phyloP scores from a whole-genome alignment of 2,329 filamentous ascomycete genomes.

The Ceratocystis harringtonii region DNA sequence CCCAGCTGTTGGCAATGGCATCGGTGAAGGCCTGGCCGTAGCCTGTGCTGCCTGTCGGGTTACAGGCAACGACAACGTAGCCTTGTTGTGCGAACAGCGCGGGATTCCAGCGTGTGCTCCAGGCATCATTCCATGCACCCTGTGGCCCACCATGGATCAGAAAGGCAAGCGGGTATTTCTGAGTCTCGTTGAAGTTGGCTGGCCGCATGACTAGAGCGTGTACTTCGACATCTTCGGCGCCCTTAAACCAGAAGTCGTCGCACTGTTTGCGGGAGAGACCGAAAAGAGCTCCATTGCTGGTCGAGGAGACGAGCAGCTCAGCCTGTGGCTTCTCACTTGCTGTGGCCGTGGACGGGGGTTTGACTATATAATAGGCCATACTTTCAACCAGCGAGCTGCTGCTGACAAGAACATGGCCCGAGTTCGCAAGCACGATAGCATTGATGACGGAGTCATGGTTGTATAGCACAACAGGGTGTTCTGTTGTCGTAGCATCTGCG shows the following conservation, averaged over 20 bases:
- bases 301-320: constrained; percentile 44
- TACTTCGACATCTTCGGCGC: constrained; percentile 44
- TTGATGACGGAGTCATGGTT: constrained; percentile 39
- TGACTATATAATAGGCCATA: constrained; percentile 49
- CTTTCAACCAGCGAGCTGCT: constrained; percentile 58
- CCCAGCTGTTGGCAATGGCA: constrained; percentile 69
- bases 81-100: constrained; percentile 78
- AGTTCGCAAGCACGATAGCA: constrained; percentile 37
- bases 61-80: constrained; percentile 67
- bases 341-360: constrained; percentile 28
- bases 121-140: constrained; percentile 57
- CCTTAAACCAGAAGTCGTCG: constrained; percentile 37
- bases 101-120: constrained; percentile 76
- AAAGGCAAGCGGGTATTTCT: constrained; percentile 66
- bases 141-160: constrained; percentile 76
- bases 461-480: constrained; percentile 36
- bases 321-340: constrained; percentile 21
- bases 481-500: constrained; percentile 32
- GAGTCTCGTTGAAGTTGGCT: constrained; percentile 45
- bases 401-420: constrained; percentile 43
- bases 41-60: constrained; percentile 69
- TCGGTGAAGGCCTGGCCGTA: constrained; percentile 68
- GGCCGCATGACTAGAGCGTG: constrained; percentile 55
- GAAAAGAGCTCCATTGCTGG: constrained; percentile 49
- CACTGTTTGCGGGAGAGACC: constrained; percentile 50